Evolutionary conservation across 768 basidiomycete genomes (phyloP).

Genomic region (Cytidiella melzeri): DNA sequence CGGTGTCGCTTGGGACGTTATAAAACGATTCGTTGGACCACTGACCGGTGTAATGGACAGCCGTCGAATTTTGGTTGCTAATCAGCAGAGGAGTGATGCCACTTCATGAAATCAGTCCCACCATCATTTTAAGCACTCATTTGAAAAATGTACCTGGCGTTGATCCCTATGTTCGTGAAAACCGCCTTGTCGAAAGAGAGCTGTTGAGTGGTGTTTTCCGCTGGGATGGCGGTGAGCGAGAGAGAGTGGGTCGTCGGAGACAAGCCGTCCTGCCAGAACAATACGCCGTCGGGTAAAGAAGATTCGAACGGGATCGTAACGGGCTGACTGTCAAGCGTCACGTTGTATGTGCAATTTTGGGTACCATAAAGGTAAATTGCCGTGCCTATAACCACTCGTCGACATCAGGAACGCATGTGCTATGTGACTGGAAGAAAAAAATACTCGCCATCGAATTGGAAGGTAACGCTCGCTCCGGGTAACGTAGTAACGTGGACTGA

Average conservation of each 20-base stretch:
- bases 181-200: slow-evolving; percentile 53
- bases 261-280: slow-evolving; percentile 43
- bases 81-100: neutral
- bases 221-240: slow-evolving; percentile 39
- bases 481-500: slow-evolving; percentile 17
- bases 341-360: slow-evolving; percentile 32
- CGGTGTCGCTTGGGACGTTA: slow-evolving; percentile 15
- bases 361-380: slow-evolving; percentile 57
- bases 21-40: slow-evolving; percentile 36
- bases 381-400: slow-evolving; percentile 49
- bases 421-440: neutral
- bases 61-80: slow-evolving; percentile 32
- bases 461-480: slow-evolving; percentile 19
- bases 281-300: slow-evolving; percentile 24
- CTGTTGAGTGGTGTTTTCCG: slow-evolving; percentile 17
- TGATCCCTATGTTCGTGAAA: slow-evolving; percentile 30
- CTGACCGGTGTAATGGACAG: slow-evolving; percentile 41
- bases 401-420: too few relatives aligned
- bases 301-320: slow-evolving; percentile 1
- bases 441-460: slow-evolving; percentile 23
- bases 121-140: too few relatives aligned
- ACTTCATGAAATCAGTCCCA: slow-evolving; percentile 1
- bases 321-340: slow-evolving; percentile 43
- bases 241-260: slow-evolving; percentile 45
- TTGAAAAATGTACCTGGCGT: slow-evolving; percentile 7